Evolutionary conservation across 1,284 basidiomycete genomes (phyloP).

Genomic region (Porphyrellus sp.): DNA sequence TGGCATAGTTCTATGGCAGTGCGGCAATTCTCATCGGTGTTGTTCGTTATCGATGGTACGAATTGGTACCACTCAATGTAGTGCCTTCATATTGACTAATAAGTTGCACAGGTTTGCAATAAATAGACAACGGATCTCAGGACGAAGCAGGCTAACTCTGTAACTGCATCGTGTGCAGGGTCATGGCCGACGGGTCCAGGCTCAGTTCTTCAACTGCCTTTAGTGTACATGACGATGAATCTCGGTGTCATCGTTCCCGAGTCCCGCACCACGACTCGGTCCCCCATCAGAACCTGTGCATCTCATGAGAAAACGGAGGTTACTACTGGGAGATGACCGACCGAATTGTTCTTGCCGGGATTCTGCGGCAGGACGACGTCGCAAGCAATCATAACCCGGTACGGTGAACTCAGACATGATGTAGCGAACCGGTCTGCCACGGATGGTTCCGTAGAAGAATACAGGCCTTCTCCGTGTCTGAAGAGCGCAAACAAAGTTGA

Average conservation of each 20-base stretch:
- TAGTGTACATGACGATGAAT: slow-evolving; percentile 37
- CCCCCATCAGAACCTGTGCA: slow-evolving; percentile 31
- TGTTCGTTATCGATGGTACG: slow-evolving; percentile 21
- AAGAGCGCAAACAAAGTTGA: slow-evolving; percentile 1
- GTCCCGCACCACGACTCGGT: slow-evolving; percentile 34
- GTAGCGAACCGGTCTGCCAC: slow-evolving; percentile 55
- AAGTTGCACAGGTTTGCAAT: slow-evolving; percentile 22
- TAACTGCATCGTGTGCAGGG: slow-evolving; percentile 18
- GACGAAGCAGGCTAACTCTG: slow-evolving; percentile 24
- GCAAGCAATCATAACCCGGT: slow-evolving; percentile 59
- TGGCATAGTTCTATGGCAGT: slow-evolving; percentile 24
- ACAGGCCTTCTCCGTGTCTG: slow-evolving; percentile 56
- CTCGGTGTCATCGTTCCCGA: slow-evolving; percentile 35
- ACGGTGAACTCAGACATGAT: slow-evolving; percentile 60
- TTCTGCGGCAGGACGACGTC: slow-evolving; percentile 45
- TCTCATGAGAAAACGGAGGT: slow-evolving; percentile 33
- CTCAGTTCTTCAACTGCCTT: slow-evolving; percentile 25
- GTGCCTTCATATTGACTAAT: slow-evolving; percentile 26
- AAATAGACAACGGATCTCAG: slow-evolving; percentile 26
- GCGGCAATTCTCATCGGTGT: slow-evolving; percentile 20
- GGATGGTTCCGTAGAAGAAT: slow-evolving; percentile 55
- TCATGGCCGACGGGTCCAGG: slow-evolving; percentile 17
- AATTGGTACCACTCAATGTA: slow-evolving; percentile 10
- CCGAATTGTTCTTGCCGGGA: slow-evolving; percentile 27
- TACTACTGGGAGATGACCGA: slow-evolving; percentile 25